Base-by-base conservation (phyloP, 768 basidiomycete genomes). In the Candolleomyces eurysporus region DNA sequence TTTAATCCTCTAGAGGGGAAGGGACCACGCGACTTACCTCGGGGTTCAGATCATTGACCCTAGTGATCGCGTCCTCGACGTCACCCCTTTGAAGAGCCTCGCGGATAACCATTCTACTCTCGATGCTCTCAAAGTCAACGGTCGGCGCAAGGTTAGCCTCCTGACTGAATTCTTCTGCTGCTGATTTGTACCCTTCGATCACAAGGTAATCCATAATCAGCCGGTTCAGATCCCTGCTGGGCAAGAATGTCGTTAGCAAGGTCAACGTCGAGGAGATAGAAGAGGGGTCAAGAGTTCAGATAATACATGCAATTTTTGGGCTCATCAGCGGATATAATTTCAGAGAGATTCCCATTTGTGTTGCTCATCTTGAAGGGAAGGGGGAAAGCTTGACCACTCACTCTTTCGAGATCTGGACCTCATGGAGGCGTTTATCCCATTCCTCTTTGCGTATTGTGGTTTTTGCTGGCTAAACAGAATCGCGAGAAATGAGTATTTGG, bases 321-420 rank as follows among this genome's bases (percentile, higher is more conserved):
- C 81, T 90, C 88, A 80, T 89, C 90, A 87, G 65, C 69, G 61
- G 53, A 62, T 26, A 72, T 74, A 55, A 22, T 75, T 93, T 82
- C 94, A 89, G 96, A 95, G 96, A 98, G 96, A 98, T 98, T 99
- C 96, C 96, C 96, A 98, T 82, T 89, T 79, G 74, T 83, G 76
- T 78, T 72, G 74, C 65, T 91, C 89, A 90, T 90, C 89, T 72
- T 77, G 72, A 49, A 46, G 8, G 26, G 50, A 54, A 21, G 58
- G 54, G 48, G 55, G 63, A 61, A 66, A 57, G 59, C 61, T 67
- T 19, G 11, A 54, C 52, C 14, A 89, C 94, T 89, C 84, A 98
- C 96, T 87, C 77, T 82, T 96, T 96, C 32, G 91, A 83, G 48
- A 96, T 86, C 61, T 85, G 84, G 9, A 94, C 93, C 62, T 91